A percentile compares a stretch with the other conserved stretches of the same genome.
phyloP scores from a whole-genome alignment of 1,284 basidiomycete genomes.

The Pulveroboletus sp. region DNA sequence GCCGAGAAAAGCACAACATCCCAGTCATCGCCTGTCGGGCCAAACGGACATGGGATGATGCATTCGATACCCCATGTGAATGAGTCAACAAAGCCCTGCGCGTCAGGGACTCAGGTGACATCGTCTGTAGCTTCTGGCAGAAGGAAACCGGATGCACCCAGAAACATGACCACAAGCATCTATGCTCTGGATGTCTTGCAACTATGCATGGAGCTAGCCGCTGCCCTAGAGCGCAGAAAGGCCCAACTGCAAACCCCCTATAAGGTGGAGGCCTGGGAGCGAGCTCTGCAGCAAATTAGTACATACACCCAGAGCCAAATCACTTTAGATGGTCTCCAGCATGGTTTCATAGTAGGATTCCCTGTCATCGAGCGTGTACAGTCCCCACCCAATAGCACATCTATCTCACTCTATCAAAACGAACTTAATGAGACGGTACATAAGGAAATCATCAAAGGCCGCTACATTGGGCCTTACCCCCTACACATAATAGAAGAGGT shows the following conservation, averaged over 20 bases:
- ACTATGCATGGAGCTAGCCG: neutral
- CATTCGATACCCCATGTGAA: neutral
- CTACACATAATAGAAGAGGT: no score
- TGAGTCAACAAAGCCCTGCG: neutral
- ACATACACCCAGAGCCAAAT: neutral
- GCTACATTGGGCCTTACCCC: no score
- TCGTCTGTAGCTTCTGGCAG: neutral
- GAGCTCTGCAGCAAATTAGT: neutral
- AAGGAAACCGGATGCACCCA: neutral
- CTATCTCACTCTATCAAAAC: no score
- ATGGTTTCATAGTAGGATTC: no score
- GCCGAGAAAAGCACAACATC: neutral
- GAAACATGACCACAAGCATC: neutral
- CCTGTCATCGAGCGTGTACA: no score
- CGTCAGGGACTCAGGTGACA: fast-evolving
- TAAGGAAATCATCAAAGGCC: no score
- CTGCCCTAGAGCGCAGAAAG: neutral
- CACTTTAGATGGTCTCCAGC: no score
- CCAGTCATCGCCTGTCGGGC: neutral
- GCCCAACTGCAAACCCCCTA: neutral
- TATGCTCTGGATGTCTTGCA: neutral
- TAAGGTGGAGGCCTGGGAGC: neutral
- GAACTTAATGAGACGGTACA: no score
- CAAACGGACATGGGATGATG: neutral
- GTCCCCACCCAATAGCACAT: no score